Conservation (phyloP, 805 yeast species). For the Candida ovalis region DNA sequence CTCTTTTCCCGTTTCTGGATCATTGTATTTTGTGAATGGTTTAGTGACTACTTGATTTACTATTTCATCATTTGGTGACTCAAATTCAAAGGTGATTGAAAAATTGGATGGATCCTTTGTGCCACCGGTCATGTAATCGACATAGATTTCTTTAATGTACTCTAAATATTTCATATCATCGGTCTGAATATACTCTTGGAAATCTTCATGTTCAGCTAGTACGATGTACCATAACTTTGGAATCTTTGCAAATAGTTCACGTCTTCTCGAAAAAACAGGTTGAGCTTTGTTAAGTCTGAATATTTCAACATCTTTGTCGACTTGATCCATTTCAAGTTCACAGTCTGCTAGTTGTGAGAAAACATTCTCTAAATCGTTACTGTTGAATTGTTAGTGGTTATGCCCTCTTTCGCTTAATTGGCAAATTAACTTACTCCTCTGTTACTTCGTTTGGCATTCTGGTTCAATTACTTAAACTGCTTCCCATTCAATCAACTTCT, state of each 20-base stretch:
- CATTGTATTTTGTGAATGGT: slow-evolving; percentile 44
- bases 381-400: neutral
- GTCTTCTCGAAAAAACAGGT: slow-evolving; percentile 55
- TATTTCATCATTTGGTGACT: slow-evolving; percentile 42
- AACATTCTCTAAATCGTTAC: slow-evolving; percentile 32
- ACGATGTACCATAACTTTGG: slow-evolving; percentile 89
- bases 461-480: too few relatives aligned
- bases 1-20: slow-evolving; percentile 51
- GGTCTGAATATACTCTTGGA: slow-evolving; percentile 71
- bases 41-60: slow-evolving; percentile 61
- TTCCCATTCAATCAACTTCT: too few relatives aligned
- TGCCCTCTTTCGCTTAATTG: neutral
- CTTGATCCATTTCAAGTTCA: slow-evolving; percentile 54
- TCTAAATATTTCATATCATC: slow-evolving; percentile 79
- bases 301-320: slow-evolving; percentile 58
- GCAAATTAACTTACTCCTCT: slow-evolving; percentile 2
- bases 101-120: slow-evolving; percentile 44
- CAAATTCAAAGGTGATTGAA: slow-evolving; percentile 56
- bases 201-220: slow-evolving; percentile 77
- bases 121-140: slow-evolving; percentile 43
- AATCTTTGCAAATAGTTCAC: slow-evolving; percentile 46
- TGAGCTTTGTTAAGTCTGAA: slow-evolving; percentile 50
- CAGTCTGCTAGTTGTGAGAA: slow-evolving; percentile 50
- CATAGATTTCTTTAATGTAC: slow-evolving; percentile 56
- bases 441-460: neutral